A percentile compares a stretch with the other conserved stretches of the same genome.
Evolutionary conservation across 2,329 filamentous ascomycete genomes (phyloP).

Genomic region (Pseudocercospora musae): DNA sequence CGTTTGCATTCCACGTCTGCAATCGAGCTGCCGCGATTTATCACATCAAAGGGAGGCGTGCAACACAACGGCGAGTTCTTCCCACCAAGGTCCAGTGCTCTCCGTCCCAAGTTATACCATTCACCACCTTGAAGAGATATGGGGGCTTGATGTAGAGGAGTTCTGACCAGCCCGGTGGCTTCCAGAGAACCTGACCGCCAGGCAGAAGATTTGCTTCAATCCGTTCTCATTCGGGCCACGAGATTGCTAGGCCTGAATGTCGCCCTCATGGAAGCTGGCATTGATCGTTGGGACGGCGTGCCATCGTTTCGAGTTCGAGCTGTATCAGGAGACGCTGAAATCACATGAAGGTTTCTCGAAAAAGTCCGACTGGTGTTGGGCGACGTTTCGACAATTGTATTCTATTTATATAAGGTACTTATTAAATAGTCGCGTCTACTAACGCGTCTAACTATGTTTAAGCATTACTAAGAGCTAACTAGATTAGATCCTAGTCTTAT

Average conservation of each 20-base stretch:
- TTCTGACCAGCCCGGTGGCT: conserved; percentile 37
- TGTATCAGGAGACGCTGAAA: conserved; percentile 26
- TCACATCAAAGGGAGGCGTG: conserved; percentile 29
- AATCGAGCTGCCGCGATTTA: conserved; percentile 24
- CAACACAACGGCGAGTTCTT: conserved; percentile 25
- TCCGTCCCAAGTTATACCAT: conserved; percentile 38
- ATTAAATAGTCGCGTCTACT: too few relatives aligned
- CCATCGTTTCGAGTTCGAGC: conserved; percentile 27
- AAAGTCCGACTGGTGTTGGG: conserved; percentile 27
- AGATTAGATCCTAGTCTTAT: too few relatives aligned
- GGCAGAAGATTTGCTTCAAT: conserved; percentile 36
- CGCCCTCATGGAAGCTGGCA: conserved; percentile 37
- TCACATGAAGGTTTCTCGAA: conserved; percentile 29
- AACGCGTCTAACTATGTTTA: too few relatives aligned
- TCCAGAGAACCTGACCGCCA: conserved; percentile 33
- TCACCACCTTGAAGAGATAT: conserved; percentile 35
- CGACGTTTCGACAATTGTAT: too few relatives aligned
- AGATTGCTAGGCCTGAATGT: conserved; percentile 40
- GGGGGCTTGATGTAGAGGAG: conserved; percentile 35
- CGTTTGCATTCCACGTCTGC: conserved; percentile 34
- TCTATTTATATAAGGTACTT: too few relatives aligned
- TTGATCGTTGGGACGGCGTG: conserved; percentile 34
- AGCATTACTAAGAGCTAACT: too few relatives aligned
- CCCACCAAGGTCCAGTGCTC: conserved; percentile 32
- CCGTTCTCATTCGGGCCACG: conserved; percentile 38